Base-by-base conservation (phyloP, 2,329 filamentous ascomycete species). In the Tolypocladium cylindrosporum region DNA sequence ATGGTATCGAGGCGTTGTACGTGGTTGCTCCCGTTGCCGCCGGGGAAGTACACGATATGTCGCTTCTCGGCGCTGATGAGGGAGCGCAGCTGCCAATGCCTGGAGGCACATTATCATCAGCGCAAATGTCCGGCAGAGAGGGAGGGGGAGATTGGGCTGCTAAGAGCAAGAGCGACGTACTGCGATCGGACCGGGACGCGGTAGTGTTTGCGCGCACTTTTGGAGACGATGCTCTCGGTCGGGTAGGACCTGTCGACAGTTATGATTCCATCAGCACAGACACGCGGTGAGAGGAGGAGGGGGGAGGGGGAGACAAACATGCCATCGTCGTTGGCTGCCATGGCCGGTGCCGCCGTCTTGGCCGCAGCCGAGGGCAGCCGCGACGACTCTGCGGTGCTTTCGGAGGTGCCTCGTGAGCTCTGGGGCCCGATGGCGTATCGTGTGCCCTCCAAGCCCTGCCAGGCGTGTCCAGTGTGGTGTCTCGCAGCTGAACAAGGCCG, bases 11-110 rank as follows among this genome's bases (percentile, higher is more conserved):
- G 81, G 41, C 83, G 81, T 66, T 88, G 87, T 55, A 91, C 74
- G 60, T 82, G 76, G 54, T 77, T 75, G 63, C 87, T 83, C 61
- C 91, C 85, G 66, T 79, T 76, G 58, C 88, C 88, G 63, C 86
- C 86, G 41, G 92, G 91, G 67, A 95, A 96, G 77, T 95, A 97
- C 63, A 97, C 80, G 64, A 87, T 76, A 71, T 92, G 84, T 50
- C 85, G 80, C 67, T 89, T 84, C 63, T 90, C 86, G 34, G 87
- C 88, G 71, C 90, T 93, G 69, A 97, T 89, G 64, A 96, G 86
- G 65, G 95, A 93, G 57, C 93, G 90, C 52, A 99, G 80, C 75
- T 94, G 90, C 86, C 88, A 92, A 74, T 94, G 90, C 64, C 88
- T 92, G 66, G 11, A 52, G 11, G 11, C 36, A 36, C 5, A 45